Evolutionary conservation across 345 rosid species (phyloP).

Genomic region (rapeseed (Brassica napus)): Da-Ae NC_063451.1:46134001-46134500

Average conservation of each 20-base stretch:
- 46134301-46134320: neutral
- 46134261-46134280: neutral
- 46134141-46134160: neutral
- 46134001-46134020: neutral
- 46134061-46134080: neutral
- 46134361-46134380: neutral
- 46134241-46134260: neutral
- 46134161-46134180: neutral
- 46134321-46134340: neutral
- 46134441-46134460: neutral
- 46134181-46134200: neutral
- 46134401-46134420: neutral
- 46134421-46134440: slow-evolving; percentile 5
- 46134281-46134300: slow-evolving; percentile 13
- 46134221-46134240: neutral
- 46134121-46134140: neutral
- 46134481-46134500: neutral
- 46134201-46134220: neutral
- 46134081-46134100: neutral
- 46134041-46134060: neutral
- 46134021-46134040: neutral
- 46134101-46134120: neutral
- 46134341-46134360: slow-evolving; percentile 1
- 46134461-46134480: neutral
- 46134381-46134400: neutral